phyloP scores from a whole-genome alignment of 768 basidiomycete genomes.

The Gautieria morchelliformis region DNA sequence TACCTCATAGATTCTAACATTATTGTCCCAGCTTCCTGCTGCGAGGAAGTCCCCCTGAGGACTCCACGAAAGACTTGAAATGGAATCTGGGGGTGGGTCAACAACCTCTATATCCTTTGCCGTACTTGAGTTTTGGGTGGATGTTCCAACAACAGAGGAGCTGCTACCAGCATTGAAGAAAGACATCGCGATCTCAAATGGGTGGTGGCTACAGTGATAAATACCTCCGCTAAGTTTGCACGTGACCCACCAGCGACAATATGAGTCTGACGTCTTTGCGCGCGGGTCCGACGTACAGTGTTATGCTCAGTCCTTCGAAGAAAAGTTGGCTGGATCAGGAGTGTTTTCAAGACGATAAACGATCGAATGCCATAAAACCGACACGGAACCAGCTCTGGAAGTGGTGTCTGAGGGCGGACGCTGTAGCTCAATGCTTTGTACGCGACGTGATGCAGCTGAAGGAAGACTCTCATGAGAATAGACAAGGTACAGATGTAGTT shows the following conservation, averaged over 20 bases:
- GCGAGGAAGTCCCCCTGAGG: constrained; percentile 36
- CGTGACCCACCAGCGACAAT: too few species aligned
- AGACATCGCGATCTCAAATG: not conserved
- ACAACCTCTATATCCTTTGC: constrained; percentile 26
- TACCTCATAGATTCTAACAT: constrained; percentile 36
- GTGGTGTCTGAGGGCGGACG: constrained; percentile 50
- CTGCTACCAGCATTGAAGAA: constrained; percentile 9
- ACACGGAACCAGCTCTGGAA: constrained; percentile 22
- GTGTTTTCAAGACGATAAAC: too few species aligned
- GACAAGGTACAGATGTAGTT: constrained; percentile 20
- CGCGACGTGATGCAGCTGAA: constrained; percentile 42
- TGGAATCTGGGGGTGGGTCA: constrained; percentile 33
- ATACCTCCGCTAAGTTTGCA: too few species aligned
- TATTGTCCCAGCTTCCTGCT: constrained; percentile 36
- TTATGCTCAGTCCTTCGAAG: too few species aligned
- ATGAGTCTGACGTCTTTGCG: too few species aligned
- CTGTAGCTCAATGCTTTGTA: constrained; percentile 46
- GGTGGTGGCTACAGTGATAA: too few species aligned
- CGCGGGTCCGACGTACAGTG: too few species aligned
- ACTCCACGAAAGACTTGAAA: constrained; percentile 32
- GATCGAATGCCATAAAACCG: not conserved
- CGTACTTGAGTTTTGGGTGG: not conserved
- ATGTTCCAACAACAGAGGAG: not conserved
- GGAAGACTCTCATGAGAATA: constrained; percentile 15
- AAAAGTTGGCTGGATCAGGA: too few species aligned